Conservation (phyloP, 345 rosid genomes). For the Brassica juncea region DNA sequence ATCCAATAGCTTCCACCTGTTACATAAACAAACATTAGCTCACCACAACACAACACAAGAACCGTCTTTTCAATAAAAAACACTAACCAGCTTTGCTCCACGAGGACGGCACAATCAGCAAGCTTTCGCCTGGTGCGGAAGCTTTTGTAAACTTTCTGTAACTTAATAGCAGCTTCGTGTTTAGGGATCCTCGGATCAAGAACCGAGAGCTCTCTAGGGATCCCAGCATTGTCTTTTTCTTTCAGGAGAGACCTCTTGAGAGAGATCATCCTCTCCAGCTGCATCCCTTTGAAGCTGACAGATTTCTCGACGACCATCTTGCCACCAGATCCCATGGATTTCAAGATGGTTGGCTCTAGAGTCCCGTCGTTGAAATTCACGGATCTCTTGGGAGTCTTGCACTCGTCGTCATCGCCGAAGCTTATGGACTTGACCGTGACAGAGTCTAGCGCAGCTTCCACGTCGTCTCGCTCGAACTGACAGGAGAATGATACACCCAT, state of each 20-base stretch:
- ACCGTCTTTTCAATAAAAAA: not conserved
- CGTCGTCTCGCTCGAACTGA: slow-evolving; percentile 59
- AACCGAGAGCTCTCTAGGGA: slow-evolving; percentile 37
- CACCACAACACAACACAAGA: not conserved
- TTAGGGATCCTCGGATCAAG: slow-evolving; percentile 60
- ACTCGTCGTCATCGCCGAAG: slow-evolving; percentile 64
- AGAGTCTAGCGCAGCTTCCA: slow-evolving; percentile 67
- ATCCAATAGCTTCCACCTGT: slow-evolving; percentile 93
- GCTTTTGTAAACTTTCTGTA: slow-evolving; percentile 94
- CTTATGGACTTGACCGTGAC: slow-evolving; percentile 72
- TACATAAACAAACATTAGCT: slow-evolving; percentile 29
- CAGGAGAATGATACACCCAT: slow-evolving; percentile 77
- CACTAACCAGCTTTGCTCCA: slow-evolving; percentile 80
- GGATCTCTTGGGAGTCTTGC: slow-evolving; percentile 62
- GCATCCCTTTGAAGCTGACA: slow-evolving; percentile 69
- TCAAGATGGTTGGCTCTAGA: slow-evolving; percentile 60
- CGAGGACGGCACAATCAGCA: slow-evolving; percentile 92
- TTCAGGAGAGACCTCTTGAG: slow-evolving; percentile 17
- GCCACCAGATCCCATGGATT: slow-evolving; percentile 64
- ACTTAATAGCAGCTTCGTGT: slow-evolving; percentile 78
- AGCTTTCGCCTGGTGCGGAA: slow-evolving; percentile 92
- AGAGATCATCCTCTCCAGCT: slow-evolving; percentile 59
- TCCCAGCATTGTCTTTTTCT: slow-evolving; percentile 27
- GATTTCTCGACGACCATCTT: slow-evolving; percentile 75
- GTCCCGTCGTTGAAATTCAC: slow-evolving; percentile 60